A percentile compares a stretch with the other conserved stretches of the same genome.
Evolutionary conservation across 805 yeast species (phyloP).

Genomic region (Saturnispora sanitii): DNA sequence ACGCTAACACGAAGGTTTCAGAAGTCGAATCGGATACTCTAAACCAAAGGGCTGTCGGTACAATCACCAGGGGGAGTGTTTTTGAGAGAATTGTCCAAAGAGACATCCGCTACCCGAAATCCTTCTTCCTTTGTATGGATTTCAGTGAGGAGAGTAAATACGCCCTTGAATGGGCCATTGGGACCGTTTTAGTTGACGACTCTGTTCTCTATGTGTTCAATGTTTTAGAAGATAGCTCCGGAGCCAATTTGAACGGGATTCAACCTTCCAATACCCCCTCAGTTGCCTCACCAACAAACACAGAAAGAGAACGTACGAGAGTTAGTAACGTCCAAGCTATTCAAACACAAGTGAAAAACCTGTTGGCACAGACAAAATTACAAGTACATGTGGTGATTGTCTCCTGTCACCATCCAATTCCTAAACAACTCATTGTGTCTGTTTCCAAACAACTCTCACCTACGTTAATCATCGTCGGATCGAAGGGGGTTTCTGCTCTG

Average conservation of each 20-base stretch:
- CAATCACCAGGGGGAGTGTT: constrained; percentile 60
- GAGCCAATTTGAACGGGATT: constrained; percentile 29
- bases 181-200: constrained; percentile 74
- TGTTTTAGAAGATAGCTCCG: constrained; percentile 37
- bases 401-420: constrained; percentile 67
- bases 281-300: constrained; percentile 4
- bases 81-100: constrained; percentile 32
- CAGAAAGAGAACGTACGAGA: constrained; percentile 30
- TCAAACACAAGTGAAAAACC: constrained; percentile 30
- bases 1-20: constrained; percentile 45
- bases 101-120: constrained; percentile 30
- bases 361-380: constrained; percentile 54
- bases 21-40: constrained; percentile 42
- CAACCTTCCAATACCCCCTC: constrained; percentile 17
- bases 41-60: constrained; percentile 54
- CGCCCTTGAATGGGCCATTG: constrained; percentile 83
- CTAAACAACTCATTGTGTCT: constrained; percentile 60
- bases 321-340: constrained; percentile 34
- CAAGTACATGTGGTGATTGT: constrained; percentile 68
- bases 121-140: constrained; percentile 73
- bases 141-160: constrained; percentile 72
- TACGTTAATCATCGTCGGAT: constrained; percentile 65
- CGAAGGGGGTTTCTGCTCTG: constrained; percentile 61
- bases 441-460: constrained; percentile 64
- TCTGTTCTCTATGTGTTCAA: constrained; percentile 68